These are phyloP conservation scores for Suillus fuscotomentosus DNA, from an alignment of 768 basidiomycete genomes.

Conservation along the genomic window DNA sequence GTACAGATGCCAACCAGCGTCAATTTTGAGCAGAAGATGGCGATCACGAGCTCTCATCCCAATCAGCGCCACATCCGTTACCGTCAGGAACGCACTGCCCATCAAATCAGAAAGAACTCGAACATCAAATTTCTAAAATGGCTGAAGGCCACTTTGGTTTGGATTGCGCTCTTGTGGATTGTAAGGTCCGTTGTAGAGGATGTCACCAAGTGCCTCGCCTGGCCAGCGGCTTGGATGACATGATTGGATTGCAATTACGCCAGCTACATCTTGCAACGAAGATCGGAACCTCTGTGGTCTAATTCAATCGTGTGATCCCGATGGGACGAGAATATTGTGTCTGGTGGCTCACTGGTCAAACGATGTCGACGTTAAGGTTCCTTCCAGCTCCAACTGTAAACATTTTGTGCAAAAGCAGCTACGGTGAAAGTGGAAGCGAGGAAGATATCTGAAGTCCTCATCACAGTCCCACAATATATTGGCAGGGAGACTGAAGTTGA, in stretches of 20 bases:
- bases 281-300: neutral
- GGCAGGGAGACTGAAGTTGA: neutral
- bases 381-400: slow-evolving; percentile 32
- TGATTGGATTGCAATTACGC: slow-evolving; percentile 5
- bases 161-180: neutral
- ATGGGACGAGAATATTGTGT: neutral
- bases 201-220: slow-evolving; percentile 9
- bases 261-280: neutral
- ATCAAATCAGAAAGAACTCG: neutral
- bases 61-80: neutral
- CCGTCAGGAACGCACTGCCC: neutral
- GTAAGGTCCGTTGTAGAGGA: slow-evolving; percentile 9
- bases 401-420: slow-evolving; percentile 37
- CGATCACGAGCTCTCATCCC: slow-evolving; percentile 7
- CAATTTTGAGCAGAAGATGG: neutral
- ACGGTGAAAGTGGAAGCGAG: neutral
- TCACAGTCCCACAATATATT: neutral
- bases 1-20: neutral
- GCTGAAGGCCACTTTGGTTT: neutral
- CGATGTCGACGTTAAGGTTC: slow-evolving; percentile 32
- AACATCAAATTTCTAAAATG: slow-evolving; percentile 5
- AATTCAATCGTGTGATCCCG: neutral
- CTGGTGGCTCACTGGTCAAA: slow-evolving; percentile 35
- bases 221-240: neutral
- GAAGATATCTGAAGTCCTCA: neutral